These are phyloP conservation scores for Arctium minus DNA, from an alignment of 129 eudicot species.

Conservation along the genomic window DNA sequence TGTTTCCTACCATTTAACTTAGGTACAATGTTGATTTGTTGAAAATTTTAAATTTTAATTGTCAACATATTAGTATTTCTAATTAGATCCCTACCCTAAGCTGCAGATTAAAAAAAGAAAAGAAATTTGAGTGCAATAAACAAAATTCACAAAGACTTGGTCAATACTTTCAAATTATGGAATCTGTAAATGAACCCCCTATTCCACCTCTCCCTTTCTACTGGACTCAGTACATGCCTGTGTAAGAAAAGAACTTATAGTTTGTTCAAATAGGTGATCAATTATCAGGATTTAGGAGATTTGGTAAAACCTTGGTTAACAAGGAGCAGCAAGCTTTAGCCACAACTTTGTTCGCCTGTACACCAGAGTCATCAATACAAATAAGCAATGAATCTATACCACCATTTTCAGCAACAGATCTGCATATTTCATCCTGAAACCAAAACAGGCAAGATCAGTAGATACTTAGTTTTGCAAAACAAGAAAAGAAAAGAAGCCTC, in stretches of 20 bases:
- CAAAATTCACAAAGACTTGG: not conserved
- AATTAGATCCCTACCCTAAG: not conserved
- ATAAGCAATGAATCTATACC: constrained; percentile 84
- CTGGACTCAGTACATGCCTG: not conserved
- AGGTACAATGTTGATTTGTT: not conserved
- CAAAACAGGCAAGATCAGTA: constrained; percentile 6
- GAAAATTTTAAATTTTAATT: not conserved
- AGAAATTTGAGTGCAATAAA: not conserved
- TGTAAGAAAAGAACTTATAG: not conserved
- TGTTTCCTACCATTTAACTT: not conserved
- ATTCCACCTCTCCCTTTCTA: not conserved
- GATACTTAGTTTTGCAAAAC: not conserved
- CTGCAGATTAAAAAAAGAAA: not conserved
- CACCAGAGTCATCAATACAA: constrained; percentile 69
- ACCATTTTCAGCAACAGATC: constrained; percentile 76
- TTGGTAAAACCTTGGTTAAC: constrained; percentile 59
- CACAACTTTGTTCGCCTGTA: constrained; percentile 53
- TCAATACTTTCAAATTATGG: not conserved
- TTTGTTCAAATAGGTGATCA: not conserved
- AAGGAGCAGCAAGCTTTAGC: constrained; percentile 80
- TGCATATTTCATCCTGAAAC: constrained; percentile 96
- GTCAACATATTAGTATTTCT: not conserved
- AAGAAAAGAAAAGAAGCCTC: not conserved
- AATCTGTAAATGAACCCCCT: not conserved
- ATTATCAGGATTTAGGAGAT: not conserved